Percentiles rank a stretch among this genome's conserved stretches.
Evolutionary conservation across 2,329 filamentous ascomycete genomes (phyloP).

Genomic region (Phaeosphaeriaceae sp.): DNA sequence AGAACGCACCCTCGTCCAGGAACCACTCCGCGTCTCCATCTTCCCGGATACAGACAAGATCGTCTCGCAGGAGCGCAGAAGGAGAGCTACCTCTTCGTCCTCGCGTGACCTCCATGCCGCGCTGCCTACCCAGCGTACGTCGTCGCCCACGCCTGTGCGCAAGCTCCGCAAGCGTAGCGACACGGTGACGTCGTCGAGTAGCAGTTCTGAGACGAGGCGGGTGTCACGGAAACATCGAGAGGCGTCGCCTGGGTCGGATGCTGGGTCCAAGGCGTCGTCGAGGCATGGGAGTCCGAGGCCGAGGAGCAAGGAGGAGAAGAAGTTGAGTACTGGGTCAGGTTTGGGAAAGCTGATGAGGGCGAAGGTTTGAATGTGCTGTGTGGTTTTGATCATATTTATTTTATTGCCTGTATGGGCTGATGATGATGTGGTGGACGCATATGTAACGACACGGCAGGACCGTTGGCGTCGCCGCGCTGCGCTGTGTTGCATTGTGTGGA

Average conservation of each 20-base stretch:
- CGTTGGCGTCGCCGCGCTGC: background rate
- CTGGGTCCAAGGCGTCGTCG: conserved; percentile 12
- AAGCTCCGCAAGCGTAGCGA: conserved; percentile 30
- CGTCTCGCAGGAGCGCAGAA: conserved; percentile 7
- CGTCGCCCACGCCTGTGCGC: conserved; percentile 11
- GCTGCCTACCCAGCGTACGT: conserved; percentile 2
- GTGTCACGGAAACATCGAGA: conserved; percentile 12
- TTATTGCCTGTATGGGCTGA: background rate
- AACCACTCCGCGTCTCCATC: too few species aligned
- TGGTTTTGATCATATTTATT: background rate
- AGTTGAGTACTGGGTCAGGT: conserved; percentile 3
- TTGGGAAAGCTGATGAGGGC: conserved; percentile 20
- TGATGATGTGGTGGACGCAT: background rate
- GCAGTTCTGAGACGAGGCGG: conserved; percentile 15
- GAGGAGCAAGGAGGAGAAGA: conserved; percentile 13
- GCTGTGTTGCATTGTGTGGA: too few species aligned
- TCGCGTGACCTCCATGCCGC: conserved; percentile 3
- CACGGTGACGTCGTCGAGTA: conserved; percentile 23
- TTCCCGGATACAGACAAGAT: too few species aligned
- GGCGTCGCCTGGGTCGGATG: conserved; percentile 10
- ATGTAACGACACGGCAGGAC: conserved; percentile 1
- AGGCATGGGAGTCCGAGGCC: conserved; percentile 19
- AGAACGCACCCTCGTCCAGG: too few species aligned
- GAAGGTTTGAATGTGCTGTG: conserved; percentile 8
- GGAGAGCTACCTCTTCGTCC: background rate